phyloP scores from a whole-genome alignment of 75 land plant species.

The Azolla pinnata region DNA sequence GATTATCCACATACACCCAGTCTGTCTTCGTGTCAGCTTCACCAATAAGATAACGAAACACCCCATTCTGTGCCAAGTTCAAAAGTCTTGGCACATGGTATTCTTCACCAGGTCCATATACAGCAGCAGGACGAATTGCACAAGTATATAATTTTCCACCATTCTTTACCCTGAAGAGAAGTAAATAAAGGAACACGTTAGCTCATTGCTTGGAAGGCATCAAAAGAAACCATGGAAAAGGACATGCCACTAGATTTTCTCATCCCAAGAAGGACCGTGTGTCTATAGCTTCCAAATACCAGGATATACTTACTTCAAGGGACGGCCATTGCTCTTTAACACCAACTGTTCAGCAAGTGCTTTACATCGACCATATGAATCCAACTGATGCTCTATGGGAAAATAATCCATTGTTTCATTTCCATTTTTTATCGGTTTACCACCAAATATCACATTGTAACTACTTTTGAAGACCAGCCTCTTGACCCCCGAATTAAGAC shows the following conservation, averaged over 20 bases:
- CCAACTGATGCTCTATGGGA: constrained; percentile 67
- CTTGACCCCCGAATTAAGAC: constrained; percentile 54
- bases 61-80: constrained; percentile 53
- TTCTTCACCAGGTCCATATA: constrained; percentile 94
- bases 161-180: constrained; percentile 36
- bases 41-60: constrained; percentile 53
- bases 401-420: constrained; percentile 67
- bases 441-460: constrained; percentile 88
- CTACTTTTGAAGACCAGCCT: constrained; percentile 88
- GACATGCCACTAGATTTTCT: no score
- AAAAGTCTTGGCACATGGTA: constrained; percentile 74
- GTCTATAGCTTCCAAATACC: no score
- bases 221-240: no score
- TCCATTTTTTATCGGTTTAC: constrained; percentile 74
- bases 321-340: constrained; percentile 67
- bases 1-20: constrained; percentile 87
- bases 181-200: neutral
- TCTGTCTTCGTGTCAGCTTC: constrained; percentile 50
- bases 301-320: constrained; percentile 43
- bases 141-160: constrained; percentile 66
- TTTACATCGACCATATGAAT: constrained; percentile 82
- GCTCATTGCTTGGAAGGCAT: no score
- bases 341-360: constrained; percentile 87
- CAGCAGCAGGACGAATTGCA: constrained; percentile 83
- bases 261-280: no score